Percentiles rank a stretch among this genome's conserved stretches.
Conservation (phyloP, 192 early-diverging fungal genomes). For the Backusella australiensis region DNA sequence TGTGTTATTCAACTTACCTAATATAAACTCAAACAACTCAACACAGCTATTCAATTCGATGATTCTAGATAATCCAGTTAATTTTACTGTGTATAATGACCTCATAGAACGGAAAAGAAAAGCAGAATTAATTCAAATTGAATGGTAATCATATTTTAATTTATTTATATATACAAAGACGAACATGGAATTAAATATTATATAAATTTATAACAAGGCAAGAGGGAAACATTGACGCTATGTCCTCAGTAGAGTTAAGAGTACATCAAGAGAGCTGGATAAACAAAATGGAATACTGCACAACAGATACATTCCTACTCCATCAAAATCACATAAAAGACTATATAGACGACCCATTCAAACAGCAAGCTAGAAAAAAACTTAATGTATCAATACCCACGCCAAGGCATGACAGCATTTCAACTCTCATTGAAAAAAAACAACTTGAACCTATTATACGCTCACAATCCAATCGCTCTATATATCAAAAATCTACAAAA, state of each 20-base stretch:
- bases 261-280: background rate
- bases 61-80: background rate
- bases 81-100: background rate
- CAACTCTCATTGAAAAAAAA: background rate
- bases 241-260: background rate
- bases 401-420: background rate
- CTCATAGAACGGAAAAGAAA: background rate
- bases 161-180: no score
- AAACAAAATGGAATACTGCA: background rate
- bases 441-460: background rate
- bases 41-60: background rate
- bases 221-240: background rate
- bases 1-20: constrained; percentile 82
- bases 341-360: background rate
- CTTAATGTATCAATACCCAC: background rate
- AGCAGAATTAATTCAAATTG: background rate
- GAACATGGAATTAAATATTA: background rate
- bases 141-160: background rate
- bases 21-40: constrained; percentile 58
- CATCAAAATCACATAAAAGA: background rate
- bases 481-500: background rate
- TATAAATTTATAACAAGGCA: background rate
- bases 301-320: background rate
- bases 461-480: background rate
- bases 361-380: background rate